Conservation (phyloP, 2,329 filamentous ascomycete genomes). For the Penicillium decumbens region DNA sequence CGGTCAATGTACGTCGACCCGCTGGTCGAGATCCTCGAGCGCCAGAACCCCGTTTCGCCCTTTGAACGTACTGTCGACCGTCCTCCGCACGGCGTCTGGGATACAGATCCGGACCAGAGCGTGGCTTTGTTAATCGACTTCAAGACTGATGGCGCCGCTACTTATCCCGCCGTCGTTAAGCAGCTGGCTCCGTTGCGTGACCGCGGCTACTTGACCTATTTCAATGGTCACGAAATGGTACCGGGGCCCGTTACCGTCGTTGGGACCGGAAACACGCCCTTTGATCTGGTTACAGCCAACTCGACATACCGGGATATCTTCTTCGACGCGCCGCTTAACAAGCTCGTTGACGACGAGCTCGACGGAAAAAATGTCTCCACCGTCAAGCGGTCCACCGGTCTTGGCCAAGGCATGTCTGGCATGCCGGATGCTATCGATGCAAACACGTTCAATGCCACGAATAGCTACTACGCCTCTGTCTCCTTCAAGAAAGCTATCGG, state of each 20-base stretch:
- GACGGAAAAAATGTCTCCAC: background rate
- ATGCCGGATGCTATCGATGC: constrained; percentile 35
- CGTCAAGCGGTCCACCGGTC: constrained; percentile 9
- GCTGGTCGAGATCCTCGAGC: constrained; percentile 47
- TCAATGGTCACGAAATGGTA: constrained; percentile 42
- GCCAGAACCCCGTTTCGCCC: constrained; percentile 44
- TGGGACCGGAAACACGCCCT: constrained; percentile 52
- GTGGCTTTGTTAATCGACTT: constrained; percentile 53
- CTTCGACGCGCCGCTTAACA: constrained; percentile 51
- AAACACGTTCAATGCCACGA: constrained; percentile 46
- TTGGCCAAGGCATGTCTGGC: constrained; percentile 47
- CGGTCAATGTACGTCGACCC: constrained; percentile 52
- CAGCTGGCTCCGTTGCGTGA: constrained; percentile 48
- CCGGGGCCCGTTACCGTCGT: constrained; percentile 51
- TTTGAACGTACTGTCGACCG: constrained; percentile 31
- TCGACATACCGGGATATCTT: constrained; percentile 51
- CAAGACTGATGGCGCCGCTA: constrained; percentile 39
- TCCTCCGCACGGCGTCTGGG: constrained; percentile 48
- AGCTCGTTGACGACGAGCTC: constrained; percentile 27
- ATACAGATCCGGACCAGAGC: constrained; percentile 46
- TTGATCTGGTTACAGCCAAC: constrained; percentile 45
- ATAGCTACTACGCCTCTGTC: constrained; percentile 56
- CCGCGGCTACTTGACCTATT: constrained; percentile 49
- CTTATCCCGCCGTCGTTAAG: constrained; percentile 36
- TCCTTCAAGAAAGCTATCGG: constrained; percentile 50